phyloP scores from a whole-genome alignment of 495 filamentous ascomycete genomes.

The Trichoderma asperelloides region DNA sequence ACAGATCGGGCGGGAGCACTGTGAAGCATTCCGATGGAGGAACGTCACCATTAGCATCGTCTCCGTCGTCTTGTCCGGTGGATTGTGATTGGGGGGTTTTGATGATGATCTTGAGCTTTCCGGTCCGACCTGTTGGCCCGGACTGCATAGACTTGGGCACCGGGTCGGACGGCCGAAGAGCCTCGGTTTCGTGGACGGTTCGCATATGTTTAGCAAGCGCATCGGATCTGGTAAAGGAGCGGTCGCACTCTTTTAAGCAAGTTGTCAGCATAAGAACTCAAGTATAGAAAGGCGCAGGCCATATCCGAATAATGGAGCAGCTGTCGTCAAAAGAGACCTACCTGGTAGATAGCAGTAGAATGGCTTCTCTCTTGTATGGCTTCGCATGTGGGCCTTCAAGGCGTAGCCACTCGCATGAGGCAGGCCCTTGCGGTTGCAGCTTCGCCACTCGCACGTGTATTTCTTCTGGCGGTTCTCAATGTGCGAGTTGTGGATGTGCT shows the following conservation, averaged over 20 bases:
- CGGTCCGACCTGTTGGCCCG: conserved; percentile 45
- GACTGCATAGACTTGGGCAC: conserved; percentile 66
- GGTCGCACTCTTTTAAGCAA: conserved; percentile 71
- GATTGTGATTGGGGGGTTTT: conserved; percentile 47
- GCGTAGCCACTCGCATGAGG: conserved; percentile 93
- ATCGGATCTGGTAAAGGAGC: conserved; percentile 93
- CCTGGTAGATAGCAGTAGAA: conserved; percentile 94
- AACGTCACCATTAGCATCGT: conserved; percentile 41
- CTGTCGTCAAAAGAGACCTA: conserved; percentile 30
- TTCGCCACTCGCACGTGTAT: conserved; percentile 91
- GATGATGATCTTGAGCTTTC: conserved; percentile 57
- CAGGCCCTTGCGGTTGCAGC: conserved; percentile 77
- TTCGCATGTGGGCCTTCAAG: conserved; percentile 91
- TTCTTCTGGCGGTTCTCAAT: conserved; percentile 64
- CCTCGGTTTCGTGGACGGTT: conserved; percentile 95
- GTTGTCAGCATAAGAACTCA: conserved; percentile 1
- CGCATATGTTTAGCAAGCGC: conserved; percentile 97
- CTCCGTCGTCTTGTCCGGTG: conserved; percentile 43
- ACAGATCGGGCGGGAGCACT: conserved; percentile 50
- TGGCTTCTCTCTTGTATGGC: conserved; percentile 95
- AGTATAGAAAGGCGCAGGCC: neutral
- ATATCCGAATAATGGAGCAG: neutral
- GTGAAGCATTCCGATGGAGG: conserved; percentile 37
- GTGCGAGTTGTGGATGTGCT: conserved; percentile 89
- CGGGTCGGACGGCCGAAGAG: conserved; percentile 77